Evolutionary conservation across 1,284 basidiomycete genomes (phyloP), one percentile per base, ranked within the genome.

Genomic region (Farysia itapuensis): DNA sequence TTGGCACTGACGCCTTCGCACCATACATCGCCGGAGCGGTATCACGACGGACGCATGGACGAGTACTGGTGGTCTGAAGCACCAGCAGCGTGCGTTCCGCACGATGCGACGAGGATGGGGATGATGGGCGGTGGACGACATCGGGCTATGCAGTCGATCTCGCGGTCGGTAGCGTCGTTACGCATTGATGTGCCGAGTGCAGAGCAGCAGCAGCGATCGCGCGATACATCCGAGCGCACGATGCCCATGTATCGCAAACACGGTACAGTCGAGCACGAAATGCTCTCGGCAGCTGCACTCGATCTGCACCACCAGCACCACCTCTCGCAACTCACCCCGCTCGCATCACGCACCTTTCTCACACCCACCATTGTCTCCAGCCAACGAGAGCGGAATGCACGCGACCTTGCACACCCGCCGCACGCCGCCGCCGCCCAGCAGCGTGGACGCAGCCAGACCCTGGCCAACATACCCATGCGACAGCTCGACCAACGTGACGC

Each of bases 1-100:
- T n/a, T 59, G 5, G 56, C 56, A 13, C 26, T 59, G 16, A 52
- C 47, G 38, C 43, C 14, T 19, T 22, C 28, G 51, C n/a, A n/a
- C n/a, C n/a, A n/a, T n/a, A n/a, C n/a, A n/a, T n/a, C n/a, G n/a
- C n/a, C n/a, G n/a, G n/a, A n/a, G n/a, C n/a, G n/a, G n/a, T n/a
- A n/a, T n/a, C n/a, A n/a, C n/a, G n/a, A n/a, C n/a, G n/a, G n/a
- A n/a, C n/a, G n/a, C n/a, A n/a, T n/a, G n/a, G n/a, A n/a, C n/a
- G n/a, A n/a, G n/a, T n/a, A n/a, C n/a, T n/a, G n/a, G n/a, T n/a
- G n/a, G n/a, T n/a, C n/a, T n/a, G n/a, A n/a, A n/a, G n/a, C n/a
- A n/a, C n/a, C n/a, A n/a, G n/a, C 25, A n/a, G 25, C 25, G 25
- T n/a, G n/a, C 9, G 9, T n/a, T n/a, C 25, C 25, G 25, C 25